Base-by-base conservation (phyloP, 176 grass and related monocot species). In the Poa pratensis region DNA sequence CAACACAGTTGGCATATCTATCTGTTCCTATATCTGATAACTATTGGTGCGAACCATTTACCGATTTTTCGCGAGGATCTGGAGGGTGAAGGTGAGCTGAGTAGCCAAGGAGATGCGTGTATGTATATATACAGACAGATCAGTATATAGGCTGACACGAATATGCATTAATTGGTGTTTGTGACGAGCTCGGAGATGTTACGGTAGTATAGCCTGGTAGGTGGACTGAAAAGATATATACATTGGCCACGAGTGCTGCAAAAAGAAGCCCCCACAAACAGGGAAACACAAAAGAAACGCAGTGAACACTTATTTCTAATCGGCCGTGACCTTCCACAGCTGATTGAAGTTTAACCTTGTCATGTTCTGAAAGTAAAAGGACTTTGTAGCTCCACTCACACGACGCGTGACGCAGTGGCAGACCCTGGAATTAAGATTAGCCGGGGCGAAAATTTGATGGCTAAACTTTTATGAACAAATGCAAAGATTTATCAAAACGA, bases 371-470 rank as follows among this genome's bases (percentile, higher is more conserved):
- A 48, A 13, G 46, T 16, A 7, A 67, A 8, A 48, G 12, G 46
- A 48, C 12, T 14, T 48, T 14, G 54, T 61, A 50, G 69, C 73
- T 35, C 66, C 74, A 8, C 65, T 80, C 79, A 87, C 12, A 48
- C 3, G 46, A 48, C 3, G 3, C 46, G 14, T 48, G 12, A 37
- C 35, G 35, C 35, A 37, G 35, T 37, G 35, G 35, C 4, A 5
- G 35, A 37, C 35, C 35, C 35, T 6, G 5, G 5, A 37, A 37
- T 37, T 37, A 37, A 37, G 5, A 6, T 37, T 37, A 37, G 35
- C 35, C 35, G 35, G 35, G 35, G 28, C 35, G 35, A 37, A 35
- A 37, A 37, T 37, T 37, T 37, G 35, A 37, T 37, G 35, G 5
- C 35, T 37, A 37, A 37, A 6, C 0, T 37, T 37, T 6, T 37